Evolutionary conservation across 371 early-diverging fungal species (phyloP).

Genomic region (Mucor irregularis): DNA sequence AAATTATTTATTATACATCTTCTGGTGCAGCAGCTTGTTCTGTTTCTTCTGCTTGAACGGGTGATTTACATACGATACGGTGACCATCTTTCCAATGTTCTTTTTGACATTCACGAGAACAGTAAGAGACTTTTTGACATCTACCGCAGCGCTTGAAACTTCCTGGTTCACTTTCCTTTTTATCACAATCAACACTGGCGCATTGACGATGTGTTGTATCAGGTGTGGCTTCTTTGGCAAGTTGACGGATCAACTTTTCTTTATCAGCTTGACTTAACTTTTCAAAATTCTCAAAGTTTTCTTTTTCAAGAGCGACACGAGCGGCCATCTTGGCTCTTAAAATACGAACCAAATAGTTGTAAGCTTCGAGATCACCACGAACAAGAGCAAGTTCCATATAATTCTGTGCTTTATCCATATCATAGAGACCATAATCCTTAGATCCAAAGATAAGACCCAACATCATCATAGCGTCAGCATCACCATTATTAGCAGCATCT

Average conservation of each 20-base stretch:
- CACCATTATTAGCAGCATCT: slow-evolving; percentile 54
- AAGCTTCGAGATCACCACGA: slow-evolving; percentile 55
- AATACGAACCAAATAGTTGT: slow-evolving; percentile 52
- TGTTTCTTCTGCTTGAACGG: slow-evolving; percentile 3
- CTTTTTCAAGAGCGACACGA: slow-evolving; percentile 45
- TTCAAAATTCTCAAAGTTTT: slow-evolving; percentile 43
- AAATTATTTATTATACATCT: too few species aligned
- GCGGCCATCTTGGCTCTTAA: slow-evolving; percentile 57
- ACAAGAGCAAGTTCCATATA: slow-evolving; percentile 61
- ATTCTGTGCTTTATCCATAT: slow-evolving; percentile 61
- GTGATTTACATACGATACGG: slow-evolving; percentile 47
- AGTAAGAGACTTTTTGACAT: slow-evolving; percentile 57
- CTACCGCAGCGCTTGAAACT: slow-evolving; percentile 60
- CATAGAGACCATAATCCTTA: slow-evolving; percentile 59
- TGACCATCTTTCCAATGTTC: slow-evolving; percentile 66
- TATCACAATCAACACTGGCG: slow-evolving; percentile 47
- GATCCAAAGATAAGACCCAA: slow-evolving; percentile 63
- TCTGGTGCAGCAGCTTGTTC: too few species aligned
- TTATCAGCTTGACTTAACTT: slow-evolving; percentile 35
- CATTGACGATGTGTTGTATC: slow-evolving; percentile 42
- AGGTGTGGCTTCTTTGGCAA: slow-evolving; percentile 44
- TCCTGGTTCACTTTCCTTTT: slow-evolving; percentile 51
- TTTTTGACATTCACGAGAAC: slow-evolving; percentile 63
- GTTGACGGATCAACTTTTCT: slow-evolving; percentile 43
- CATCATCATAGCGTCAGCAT: slow-evolving; percentile 59